Evolutionary conservation across 176 grass and related monocot genomes (phyloP).

Genomic region (Melocanna baccifera): DNA sequence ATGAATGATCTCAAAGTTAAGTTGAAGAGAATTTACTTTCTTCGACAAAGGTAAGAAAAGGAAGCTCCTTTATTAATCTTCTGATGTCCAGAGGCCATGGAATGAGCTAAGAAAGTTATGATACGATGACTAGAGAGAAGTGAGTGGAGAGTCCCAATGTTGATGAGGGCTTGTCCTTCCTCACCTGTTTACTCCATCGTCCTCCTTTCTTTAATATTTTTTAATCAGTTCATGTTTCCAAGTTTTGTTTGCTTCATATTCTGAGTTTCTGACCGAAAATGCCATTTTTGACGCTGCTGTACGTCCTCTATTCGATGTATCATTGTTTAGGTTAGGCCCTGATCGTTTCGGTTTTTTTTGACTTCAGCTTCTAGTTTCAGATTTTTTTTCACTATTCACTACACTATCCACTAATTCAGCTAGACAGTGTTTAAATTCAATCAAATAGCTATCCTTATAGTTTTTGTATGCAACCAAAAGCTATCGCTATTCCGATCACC

Average conservation of each 20-base stretch:
- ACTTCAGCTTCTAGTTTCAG: too few species aligned
- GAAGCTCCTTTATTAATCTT: not conserved
- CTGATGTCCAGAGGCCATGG: not conserved
- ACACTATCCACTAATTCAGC: too few species aligned
- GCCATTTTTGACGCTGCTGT: not conserved
- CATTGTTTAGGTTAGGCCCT: too few species aligned
- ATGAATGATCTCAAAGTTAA: not conserved
- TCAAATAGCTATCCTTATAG: too few species aligned
- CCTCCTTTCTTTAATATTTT: constrained; percentile 11
- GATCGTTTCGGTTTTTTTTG: too few species aligned
- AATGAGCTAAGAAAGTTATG: not conserved
- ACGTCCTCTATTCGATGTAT: not conserved
- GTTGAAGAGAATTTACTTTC: not conserved
- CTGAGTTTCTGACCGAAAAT: not conserved
- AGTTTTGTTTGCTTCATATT: constrained; percentile 9
- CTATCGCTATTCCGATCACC: too few species aligned
- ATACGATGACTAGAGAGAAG: constrained; percentile 3
- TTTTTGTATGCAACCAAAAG: too few species aligned
- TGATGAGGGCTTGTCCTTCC: constrained; percentile 22
- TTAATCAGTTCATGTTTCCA: constrained; percentile 8
- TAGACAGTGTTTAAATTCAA: too few species aligned
- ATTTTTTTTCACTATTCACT: too few species aligned
- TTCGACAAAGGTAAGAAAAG: not conserved
- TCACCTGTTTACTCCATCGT: not conserved
- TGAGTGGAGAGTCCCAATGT: constrained; percentile 3